Evolutionary conservation across 1,284 basidiomycete species (phyloP).

Genomic region (Fomitiporia mediterranea): DNA sequence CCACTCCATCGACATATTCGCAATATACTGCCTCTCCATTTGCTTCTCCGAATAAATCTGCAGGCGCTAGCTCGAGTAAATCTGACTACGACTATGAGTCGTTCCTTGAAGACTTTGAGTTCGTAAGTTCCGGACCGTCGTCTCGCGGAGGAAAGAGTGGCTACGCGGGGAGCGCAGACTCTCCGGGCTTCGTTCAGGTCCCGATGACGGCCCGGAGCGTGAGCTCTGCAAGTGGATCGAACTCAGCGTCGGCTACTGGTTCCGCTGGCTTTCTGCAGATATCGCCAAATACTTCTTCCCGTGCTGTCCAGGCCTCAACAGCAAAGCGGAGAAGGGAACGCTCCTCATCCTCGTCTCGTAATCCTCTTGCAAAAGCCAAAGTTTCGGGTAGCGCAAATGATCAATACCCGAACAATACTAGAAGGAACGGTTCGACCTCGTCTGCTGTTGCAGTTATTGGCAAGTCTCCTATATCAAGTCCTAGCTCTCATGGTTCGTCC

Average conservation of each 20-base stretch:
- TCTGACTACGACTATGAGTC: conserved; percentile 7
- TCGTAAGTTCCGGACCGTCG: background rate
- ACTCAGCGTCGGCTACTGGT: background rate
- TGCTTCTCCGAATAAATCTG: background rate
- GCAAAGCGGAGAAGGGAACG: background rate
- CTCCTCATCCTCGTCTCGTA: background rate
- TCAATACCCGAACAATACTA: background rate
- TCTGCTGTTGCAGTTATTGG: background rate
- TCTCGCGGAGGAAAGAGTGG: background rate
- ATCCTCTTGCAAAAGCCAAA: background rate
- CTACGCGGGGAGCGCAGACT: background rate
- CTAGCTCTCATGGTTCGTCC: no score
- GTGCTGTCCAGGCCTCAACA: background rate
- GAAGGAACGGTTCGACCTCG: background rate
- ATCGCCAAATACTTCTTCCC: background rate
- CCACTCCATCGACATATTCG: conserved; percentile 12
- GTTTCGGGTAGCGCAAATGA: background rate
- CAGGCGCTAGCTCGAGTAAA: background rate
- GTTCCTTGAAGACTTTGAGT: conserved; percentile 18
- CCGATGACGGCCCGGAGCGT: conserved; percentile 13
- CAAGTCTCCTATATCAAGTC: background rate
- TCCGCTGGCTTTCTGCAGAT: background rate
- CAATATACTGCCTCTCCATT: conserved; percentile 2
- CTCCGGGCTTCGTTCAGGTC: background rate
- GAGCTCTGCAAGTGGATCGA: conserved; percentile 1